Evolutionary conservation across 2,329 filamentous ascomycete genomes (phyloP), one percentile per base, ranked within the genome.

Genomic region (Ascochyta koolunga): DNA sequence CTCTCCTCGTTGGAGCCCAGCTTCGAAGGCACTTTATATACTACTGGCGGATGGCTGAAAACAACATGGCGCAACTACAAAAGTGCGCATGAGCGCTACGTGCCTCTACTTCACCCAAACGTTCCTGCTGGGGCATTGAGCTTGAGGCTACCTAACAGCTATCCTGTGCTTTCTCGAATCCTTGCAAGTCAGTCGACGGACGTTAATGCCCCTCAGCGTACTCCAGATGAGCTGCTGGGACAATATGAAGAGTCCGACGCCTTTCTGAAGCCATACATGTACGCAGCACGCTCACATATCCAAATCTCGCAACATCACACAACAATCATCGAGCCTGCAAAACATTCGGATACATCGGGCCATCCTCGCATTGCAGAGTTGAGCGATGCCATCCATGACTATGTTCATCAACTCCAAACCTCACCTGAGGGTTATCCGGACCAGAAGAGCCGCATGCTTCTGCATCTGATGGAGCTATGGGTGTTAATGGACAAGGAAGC

Each of bases 381-480:
- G 82, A 82, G 83, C 75, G 81, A 4, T 58, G 44, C 19, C 21
- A 56, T 50, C 22, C 56, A 39, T 22, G 50, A 39, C 2, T 62
- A 56, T 11, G 37, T 64, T 21, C 25, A 32, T 8, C 59, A 19
- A 11, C 51, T 64, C 9, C 38, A 1, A 0, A 44, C 58, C 1
- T 62, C 70, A 0, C 85, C 83, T 55, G 60, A 77, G 54, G 58
- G 61, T 4, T 77, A 82, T 51, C 75, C 79, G 0, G 80, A 83
- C 42, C 77, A 82, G 21, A 80, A 78, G 59, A 86, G 84, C 24
- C 52, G 70, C 0, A 78, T 83, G 60, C 68, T 88, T 0, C 74
- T 89, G 1, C 78, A 73, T 7, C 37, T 85, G 0, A 79, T 89
- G 64, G 80, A 84, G 43, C 59, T 86, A 0, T 90, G 86, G 86